Percentiles rank a stretch among this genome's conserved stretches.
These are phyloP conservation scores for Vitis cinerea DNA, from an alignment of 164 flowering plant genomes.

Conservation along the genomic window DNA sequence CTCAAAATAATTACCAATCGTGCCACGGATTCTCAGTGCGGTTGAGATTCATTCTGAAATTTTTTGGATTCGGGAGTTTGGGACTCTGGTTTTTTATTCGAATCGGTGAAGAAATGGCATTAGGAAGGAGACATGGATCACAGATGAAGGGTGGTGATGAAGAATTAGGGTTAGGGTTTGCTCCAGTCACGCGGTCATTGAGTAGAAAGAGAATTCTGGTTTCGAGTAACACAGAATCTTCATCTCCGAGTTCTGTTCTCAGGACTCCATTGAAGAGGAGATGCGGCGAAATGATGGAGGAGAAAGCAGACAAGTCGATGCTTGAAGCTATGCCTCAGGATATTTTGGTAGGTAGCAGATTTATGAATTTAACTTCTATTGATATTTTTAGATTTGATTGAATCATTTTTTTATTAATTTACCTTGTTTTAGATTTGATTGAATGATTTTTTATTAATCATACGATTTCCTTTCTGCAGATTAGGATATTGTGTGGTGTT, in stretches of 20 bases:
- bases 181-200: slow-evolving; percentile 31
- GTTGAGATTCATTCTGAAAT: neutral
- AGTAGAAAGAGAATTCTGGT: slow-evolving; percentile 59
- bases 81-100: neutral
- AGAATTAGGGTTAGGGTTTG: slow-evolving; percentile 29
- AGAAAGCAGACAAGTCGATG: slow-evolving; percentile 19
- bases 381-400: neutral
- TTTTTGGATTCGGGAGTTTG: neutral
- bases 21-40: neutral
- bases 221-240: slow-evolving; percentile 16
- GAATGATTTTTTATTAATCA: neutral
- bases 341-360: slow-evolving; percentile 46
- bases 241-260: slow-evolving; percentile 6
- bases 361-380: neutral
- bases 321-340: slow-evolving; percentile 70
- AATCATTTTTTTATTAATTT: neutral
- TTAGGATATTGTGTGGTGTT: slow-evolving; percentile 63
- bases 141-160: slow-evolving; percentile 13
- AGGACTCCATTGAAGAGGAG: slow-evolving; percentile 34
- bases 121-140: slow-evolving; percentile 17
- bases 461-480: slow-evolving; percentile 32
- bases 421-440: neutral
- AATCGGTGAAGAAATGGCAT: slow-evolving; percentile 15
- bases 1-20: neutral
- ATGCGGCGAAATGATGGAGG: neutral